Percentiles rank a stretch among this genome's conserved stretches.
Evolutionary conservation across 2,329 filamentous ascomycete species (phyloP).

Genomic region (Monilinia vaccinii-corymbosi): DNA sequence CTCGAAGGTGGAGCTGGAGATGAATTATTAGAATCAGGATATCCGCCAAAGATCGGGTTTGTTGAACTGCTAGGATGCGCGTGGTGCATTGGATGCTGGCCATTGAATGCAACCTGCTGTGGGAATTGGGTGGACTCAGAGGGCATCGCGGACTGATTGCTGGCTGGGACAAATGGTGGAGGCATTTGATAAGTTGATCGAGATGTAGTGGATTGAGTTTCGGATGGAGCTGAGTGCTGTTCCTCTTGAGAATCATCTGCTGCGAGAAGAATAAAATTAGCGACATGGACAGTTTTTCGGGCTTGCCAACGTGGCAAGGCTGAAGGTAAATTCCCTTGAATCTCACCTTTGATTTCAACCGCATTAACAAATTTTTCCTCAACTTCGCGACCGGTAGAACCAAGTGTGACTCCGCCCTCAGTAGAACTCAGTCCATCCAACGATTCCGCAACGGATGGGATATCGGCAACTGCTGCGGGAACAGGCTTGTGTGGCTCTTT

Average conservation of each 20-base stretch:
- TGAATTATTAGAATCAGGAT: constrained; percentile 46
- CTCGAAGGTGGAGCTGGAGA: constrained; percentile 46
- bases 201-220: constrained; percentile 21
- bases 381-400: not conserved
- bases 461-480: not conserved
- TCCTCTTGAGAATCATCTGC: constrained; percentile 11
- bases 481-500: constrained; percentile 8
- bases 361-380: not conserved
- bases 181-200: constrained; percentile 35
- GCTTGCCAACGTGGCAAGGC: not conserved
- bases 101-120: constrained; percentile 17
- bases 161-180: constrained; percentile 34
- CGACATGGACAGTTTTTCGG: constrained; percentile 5
- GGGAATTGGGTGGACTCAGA: constrained; percentile 15
- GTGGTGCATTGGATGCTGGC: constrained; percentile 37
- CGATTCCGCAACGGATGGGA: not conserved
- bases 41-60: constrained; percentile 47
- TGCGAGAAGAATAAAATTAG: constrained; percentile 2
- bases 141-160: constrained; percentile 18
- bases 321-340: constrained; percentile 7
- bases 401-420: not conserved
- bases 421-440: not conserved
- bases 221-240: constrained; percentile 20
- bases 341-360: constrained; percentile 15
- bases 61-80: constrained; percentile 46